Evolutionary conservation across 2,329 filamentous ascomycete genomes (phyloP).

Genomic region (Penicillium sp.): DNA sequence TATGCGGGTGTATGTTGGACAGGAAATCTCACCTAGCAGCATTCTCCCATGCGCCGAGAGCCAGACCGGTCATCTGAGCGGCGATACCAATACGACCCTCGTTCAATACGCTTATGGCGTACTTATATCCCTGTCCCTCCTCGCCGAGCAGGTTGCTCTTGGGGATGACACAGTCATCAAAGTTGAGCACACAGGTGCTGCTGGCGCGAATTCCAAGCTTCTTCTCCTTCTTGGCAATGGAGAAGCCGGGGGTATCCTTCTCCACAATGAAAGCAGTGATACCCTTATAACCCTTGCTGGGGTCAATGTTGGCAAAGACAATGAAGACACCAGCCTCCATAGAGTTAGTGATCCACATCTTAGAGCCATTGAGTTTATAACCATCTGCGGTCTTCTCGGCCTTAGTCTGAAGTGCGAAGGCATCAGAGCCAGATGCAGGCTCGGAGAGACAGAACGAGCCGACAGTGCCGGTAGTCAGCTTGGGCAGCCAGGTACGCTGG

Average conservation of each 20-base stretch:
- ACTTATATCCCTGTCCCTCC: constrained; percentile 93
- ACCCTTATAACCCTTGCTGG: constrained; percentile 88
- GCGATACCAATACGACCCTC: constrained; percentile 97
- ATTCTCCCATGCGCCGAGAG: constrained; percentile 92
- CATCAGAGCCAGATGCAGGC: constrained; percentile 88
- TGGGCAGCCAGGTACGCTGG: constrained; percentile 86
- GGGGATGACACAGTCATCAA: constrained; percentile 91
- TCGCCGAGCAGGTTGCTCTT: constrained; percentile 84
- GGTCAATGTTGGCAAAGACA: constrained; percentile 94
- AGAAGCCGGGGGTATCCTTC: constrained; percentile 84
- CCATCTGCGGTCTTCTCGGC: constrained; percentile 78
- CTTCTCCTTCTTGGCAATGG: constrained; percentile 99
- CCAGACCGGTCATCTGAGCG: constrained; percentile 96
- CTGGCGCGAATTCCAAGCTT: constrained; percentile 95
- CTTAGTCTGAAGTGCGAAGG: constrained; percentile 90
- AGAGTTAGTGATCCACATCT: constrained; percentile 99
- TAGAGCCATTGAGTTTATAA: constrained; percentile 83
- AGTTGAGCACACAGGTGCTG: constrained; percentile 95
- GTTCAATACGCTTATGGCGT: constrained; percentile 89
- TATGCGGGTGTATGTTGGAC: neutral
- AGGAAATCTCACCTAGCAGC: constrained; percentile 64
- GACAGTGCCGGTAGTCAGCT: constrained; percentile 83
- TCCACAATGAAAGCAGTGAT: constrained; percentile 96
- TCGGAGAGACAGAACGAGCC: constrained; percentile 90
- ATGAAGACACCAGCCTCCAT: constrained; percentile 94